Percentiles rank a stretch among this genome's conserved stretches.
Evolutionary conservation across 2,329 filamentous ascomycete genomes (phyloP).

Genomic region (Stachybotrys chartarum): DNA sequence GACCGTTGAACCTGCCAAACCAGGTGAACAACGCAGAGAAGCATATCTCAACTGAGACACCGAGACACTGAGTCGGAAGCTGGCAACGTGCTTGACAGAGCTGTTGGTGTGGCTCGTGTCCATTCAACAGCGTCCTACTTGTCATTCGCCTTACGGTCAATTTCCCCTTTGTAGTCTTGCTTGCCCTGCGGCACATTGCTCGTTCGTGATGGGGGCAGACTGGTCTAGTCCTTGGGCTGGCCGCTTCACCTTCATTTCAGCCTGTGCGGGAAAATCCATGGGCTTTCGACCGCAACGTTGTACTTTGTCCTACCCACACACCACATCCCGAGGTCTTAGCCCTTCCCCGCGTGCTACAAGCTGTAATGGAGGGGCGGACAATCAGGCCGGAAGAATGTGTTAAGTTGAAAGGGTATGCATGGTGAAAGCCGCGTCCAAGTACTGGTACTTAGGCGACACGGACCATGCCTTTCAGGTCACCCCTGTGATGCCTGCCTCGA

Average conservation of each 20-base stretch:
- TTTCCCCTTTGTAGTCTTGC: background rate
- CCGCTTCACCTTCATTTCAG: background rate
- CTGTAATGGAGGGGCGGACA: background rate
- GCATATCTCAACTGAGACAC: background rate
- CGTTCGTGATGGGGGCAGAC: background rate
- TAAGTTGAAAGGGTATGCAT: background rate
- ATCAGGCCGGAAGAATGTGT: background rate
- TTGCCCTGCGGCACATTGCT: background rate
- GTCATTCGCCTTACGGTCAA: too few relatives aligned
- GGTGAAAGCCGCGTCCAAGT: background rate
- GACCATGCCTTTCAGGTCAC: background rate
- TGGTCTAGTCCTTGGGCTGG: background rate
- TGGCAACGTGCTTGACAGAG: background rate
- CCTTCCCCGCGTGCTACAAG: background rate
- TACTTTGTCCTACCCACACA: background rate
- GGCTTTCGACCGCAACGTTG: background rate
- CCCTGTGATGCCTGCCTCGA: background rate
- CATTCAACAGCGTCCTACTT: too few relatives aligned
- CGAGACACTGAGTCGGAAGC: background rate
- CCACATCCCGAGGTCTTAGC: background rate
- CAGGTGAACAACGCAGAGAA: too few relatives aligned
- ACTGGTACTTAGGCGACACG: background rate
- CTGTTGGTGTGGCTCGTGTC: too few relatives aligned
- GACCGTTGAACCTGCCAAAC: background rate
- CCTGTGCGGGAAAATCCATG: background rate